Conservation (phyloP, 768 basidiomycete species). For the Xanthoconium purpureum region DNA sequence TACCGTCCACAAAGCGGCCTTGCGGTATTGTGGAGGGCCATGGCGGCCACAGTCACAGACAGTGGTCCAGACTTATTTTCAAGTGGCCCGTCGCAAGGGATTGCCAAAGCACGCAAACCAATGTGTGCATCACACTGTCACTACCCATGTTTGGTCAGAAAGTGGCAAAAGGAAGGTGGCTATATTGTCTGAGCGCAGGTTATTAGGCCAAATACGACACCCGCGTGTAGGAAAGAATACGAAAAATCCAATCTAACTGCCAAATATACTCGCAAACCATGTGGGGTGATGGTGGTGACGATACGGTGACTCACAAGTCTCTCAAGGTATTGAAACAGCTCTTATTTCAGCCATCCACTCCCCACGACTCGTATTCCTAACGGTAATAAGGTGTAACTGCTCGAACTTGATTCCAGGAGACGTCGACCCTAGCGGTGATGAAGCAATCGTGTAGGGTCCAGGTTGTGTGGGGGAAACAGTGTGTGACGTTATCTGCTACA, state of each 20-base stretch:
- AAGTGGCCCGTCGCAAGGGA: background rate
- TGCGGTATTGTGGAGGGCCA: background rate
- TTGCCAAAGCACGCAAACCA: background rate
- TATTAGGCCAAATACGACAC: conserved; percentile 2
- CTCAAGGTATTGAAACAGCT: conserved; percentile 18
- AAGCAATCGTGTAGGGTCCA: conserved; percentile 21
- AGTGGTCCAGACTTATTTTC: background rate
- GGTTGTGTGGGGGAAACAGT: conserved; percentile 6
- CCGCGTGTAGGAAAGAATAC: background rate
- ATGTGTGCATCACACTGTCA: background rate
- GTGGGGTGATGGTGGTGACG: background rate
- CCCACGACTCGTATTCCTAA: conserved; percentile 27
- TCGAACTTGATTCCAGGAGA: conserved; percentile 21
- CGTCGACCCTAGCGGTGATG: conserved; percentile 4
- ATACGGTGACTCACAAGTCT: conserved; percentile 7
- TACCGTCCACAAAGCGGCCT: background rate
- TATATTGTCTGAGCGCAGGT: conserved; percentile 1
- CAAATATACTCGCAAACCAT: background rate
- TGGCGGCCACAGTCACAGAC: background rate
- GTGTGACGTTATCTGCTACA: conserved; percentile 20
- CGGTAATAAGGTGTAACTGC: conserved; percentile 23
- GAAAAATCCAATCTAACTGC: conserved; percentile 3
- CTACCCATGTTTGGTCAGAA: background rate
- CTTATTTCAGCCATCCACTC: conserved; percentile 29
- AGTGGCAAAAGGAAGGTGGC: background rate